phyloP scores from a whole-genome alignment of 2,329 filamentous ascomycete genomes.

The Chrysoporthe deuterocubensis region DNA sequence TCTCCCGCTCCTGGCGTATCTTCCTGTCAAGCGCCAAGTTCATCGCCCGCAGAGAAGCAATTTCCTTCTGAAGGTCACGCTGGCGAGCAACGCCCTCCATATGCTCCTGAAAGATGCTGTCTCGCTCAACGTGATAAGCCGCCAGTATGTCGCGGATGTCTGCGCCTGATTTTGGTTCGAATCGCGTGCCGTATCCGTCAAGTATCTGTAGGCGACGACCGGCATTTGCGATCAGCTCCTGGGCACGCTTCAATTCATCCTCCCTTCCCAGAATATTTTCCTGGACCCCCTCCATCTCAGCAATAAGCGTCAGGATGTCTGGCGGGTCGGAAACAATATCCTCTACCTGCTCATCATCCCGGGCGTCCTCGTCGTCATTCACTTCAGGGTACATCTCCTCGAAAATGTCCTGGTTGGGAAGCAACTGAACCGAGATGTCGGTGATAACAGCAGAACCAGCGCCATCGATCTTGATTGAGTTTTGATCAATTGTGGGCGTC shows the following conservation, averaged over 20 bases:
- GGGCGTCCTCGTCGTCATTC: slow-evolving; percentile 34
- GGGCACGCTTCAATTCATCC: slow-evolving; percentile 37
- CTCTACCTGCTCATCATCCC: too few relatives aligned
- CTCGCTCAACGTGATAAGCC: slow-evolving; percentile 48
- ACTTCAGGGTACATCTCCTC: slow-evolving; percentile 54
- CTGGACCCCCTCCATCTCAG: background rate
- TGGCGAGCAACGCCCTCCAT: slow-evolving; percentile 38
- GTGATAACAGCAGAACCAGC: slow-evolving; percentile 61
- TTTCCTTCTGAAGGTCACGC: slow-evolving; percentile 38
- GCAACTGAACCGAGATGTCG: slow-evolving; percentile 64
- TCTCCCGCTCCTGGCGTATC: slow-evolving; percentile 33
- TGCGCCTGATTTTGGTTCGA: slow-evolving; percentile 38
- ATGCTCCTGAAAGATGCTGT: slow-evolving; percentile 47
- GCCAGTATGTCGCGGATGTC: slow-evolving; percentile 39
- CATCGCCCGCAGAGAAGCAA: slow-evolving; percentile 29
- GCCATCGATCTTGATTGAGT: slow-evolving; percentile 64
- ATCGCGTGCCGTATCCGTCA: slow-evolving; percentile 43
- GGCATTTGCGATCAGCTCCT: slow-evolving; percentile 41
- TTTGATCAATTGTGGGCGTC: slow-evolving; percentile 55
- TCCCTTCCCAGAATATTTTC: background rate
- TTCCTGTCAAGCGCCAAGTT: slow-evolving; percentile 21
- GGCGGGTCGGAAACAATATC: background rate
- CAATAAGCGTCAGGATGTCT: background rate
- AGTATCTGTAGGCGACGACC: slow-evolving; percentile 47
- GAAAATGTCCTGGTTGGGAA: slow-evolving; percentile 59